Conservation (phyloP, 2,329 filamentous ascomycete genomes). For the Fusarium praegraminearum region DNA sequence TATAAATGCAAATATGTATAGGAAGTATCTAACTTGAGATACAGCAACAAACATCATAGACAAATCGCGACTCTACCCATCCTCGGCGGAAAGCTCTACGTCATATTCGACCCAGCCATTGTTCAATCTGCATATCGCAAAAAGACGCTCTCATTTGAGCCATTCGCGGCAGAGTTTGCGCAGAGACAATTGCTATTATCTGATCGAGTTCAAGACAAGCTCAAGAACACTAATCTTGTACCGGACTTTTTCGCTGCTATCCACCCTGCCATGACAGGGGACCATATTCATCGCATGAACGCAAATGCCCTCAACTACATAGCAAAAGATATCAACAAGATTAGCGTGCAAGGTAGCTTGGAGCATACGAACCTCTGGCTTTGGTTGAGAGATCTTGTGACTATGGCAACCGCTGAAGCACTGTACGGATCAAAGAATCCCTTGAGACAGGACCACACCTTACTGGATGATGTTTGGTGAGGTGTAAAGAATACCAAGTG, state of each 20-base stretch:
- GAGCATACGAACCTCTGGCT: conserved; percentile 39
- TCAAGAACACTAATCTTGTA: conserved; percentile 45
- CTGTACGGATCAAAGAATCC: conserved; percentile 32
- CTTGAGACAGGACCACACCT: background rate
- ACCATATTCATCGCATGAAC: conserved; percentile 53
- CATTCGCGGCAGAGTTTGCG: conserved; percentile 55
- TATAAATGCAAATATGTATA: background rate
- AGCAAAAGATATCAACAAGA: conserved; percentile 45
- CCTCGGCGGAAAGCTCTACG: conserved; percentile 58
- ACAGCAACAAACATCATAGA: conserved; percentile 33
- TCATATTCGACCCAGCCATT: conserved; percentile 57
- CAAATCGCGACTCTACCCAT: conserved; percentile 60
- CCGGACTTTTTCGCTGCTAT: conserved; percentile 54
- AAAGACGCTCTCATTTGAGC: conserved; percentile 59
- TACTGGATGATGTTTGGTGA: conserved; percentile 26
- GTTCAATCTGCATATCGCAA: conserved; percentile 57
- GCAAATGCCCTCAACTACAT: conserved; percentile 53
- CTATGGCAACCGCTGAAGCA: conserved; percentile 28
- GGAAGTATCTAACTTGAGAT: background rate
- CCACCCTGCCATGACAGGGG: conserved; percentile 50
- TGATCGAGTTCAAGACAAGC: conserved; percentile 36
- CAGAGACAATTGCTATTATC: conserved; percentile 55
- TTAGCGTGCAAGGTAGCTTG: conserved; percentile 19
- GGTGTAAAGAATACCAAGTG: fast-evolving
- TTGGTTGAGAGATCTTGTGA: conserved; percentile 53